phyloP scores from a whole-genome alignment of 2,329 filamentous ascomycete genomes.

The Colletotrichum euphorbiae region DNA sequence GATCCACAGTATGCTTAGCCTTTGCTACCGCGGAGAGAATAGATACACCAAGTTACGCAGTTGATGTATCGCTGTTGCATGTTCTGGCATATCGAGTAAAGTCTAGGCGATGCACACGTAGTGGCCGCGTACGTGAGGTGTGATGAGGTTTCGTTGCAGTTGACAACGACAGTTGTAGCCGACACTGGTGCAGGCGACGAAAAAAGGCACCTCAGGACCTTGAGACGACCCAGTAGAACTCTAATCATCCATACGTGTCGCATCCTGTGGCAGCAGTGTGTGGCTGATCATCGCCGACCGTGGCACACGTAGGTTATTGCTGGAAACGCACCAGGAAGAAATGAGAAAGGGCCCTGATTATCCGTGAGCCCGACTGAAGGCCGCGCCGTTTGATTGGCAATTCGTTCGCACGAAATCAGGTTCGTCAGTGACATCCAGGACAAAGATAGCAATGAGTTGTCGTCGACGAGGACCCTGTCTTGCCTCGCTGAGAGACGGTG shows the following conservation, averaged over 20 bases:
- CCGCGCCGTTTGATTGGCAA: constrained; percentile 27
- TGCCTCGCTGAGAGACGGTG: constrained; percentile 35
- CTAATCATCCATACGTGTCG: constrained; percentile 20
- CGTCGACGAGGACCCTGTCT: constrained; percentile 20
- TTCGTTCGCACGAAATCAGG: constrained; percentile 11
- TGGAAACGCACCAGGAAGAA: constrained; percentile 31
- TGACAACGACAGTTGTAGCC: neutral
- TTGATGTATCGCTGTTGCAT: neutral
- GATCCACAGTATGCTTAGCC: constrained; percentile 3
- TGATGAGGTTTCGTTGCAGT: neutral
- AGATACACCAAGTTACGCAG: neutral
- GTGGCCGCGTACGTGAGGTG: constrained; percentile 11
- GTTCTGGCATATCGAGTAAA: neutral
- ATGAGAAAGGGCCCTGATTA: constrained; percentile 32
- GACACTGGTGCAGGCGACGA: neutral
- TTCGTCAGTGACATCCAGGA: constrained; percentile 3
- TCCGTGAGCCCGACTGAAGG: constrained; percentile 16
- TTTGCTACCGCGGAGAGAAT: neutral
- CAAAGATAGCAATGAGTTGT: constrained; percentile 28
- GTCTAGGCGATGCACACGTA: constrained; percentile 1
- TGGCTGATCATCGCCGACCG: constrained; percentile 30
- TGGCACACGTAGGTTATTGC: constrained; percentile 28
- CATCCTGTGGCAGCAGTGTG: constrained; percentile 34
- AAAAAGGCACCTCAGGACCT: neutral
- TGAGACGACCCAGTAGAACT: constrained; percentile 30